Evolutionary conservation across 1,139 yeast species (phyloP).

Genomic region (Blastobotrys persicus): DNA sequence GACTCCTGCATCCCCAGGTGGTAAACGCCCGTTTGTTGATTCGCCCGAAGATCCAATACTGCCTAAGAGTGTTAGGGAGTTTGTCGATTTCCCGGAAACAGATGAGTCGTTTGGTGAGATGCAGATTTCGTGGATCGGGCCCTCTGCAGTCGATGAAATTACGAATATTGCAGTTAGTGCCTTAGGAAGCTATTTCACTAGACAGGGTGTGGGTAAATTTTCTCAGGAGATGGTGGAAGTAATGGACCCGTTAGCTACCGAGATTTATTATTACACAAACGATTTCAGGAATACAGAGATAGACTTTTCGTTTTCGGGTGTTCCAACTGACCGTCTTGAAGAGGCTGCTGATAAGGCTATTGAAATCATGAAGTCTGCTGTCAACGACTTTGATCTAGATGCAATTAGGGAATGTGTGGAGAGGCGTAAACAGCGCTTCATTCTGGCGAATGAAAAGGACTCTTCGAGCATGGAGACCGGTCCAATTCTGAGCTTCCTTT

Average conservation of each 20-base stretch:
- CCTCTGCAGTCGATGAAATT: conserved; percentile 52
- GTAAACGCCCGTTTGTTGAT: conserved; percentile 76
- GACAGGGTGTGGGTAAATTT: conserved; percentile 54
- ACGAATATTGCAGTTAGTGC: conserved; percentile 67
- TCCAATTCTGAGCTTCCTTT: conserved; percentile 76
- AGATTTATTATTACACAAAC: conserved; percentile 65
- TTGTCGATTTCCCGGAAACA: conserved; percentile 79
- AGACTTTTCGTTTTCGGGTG: conserved; percentile 63
- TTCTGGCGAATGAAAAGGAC: conserved; percentile 64
- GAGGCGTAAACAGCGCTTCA: conserved; percentile 60
- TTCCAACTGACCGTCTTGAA: conserved; percentile 63
- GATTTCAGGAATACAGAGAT: conserved; percentile 56
- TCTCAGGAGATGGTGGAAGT: conserved; percentile 75
- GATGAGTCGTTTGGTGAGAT: conserved; percentile 86
- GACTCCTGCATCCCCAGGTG: conserved; percentile 42
- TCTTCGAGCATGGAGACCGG: conserved; percentile 60
- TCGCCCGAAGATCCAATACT: conserved; percentile 50
- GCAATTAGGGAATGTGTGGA: conserved; percentile 67
- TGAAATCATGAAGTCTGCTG: conserved; percentile 51
- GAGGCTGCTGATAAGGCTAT: conserved; percentile 54
- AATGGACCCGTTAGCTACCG: conserved; percentile 78
- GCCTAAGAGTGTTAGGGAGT: conserved; percentile 41
- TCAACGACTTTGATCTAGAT: conserved; percentile 55
- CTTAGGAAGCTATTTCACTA: conserved; percentile 73
- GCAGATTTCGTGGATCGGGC: conserved; percentile 80